Evolutionary conservation across 106 monocot species (phyloP).

Genomic region (Dactylorhiza incarnata): DNA sequence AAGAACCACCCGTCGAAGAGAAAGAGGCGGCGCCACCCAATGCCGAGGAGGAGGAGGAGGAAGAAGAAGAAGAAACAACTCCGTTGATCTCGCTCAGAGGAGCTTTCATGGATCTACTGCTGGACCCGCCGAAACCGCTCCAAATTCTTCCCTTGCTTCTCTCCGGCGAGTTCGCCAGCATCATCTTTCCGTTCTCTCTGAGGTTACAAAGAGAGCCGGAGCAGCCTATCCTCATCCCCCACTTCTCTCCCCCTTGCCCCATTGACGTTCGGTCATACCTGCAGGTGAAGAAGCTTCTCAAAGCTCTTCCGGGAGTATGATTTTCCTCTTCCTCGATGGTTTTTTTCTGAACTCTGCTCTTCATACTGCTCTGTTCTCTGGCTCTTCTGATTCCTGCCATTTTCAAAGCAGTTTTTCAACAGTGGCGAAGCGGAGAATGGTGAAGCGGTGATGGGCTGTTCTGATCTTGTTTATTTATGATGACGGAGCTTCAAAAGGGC

Average conservation of each 20-base stretch:
- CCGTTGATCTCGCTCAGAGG: constrained; percentile 30
- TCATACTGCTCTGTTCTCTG: constrained; percentile 12
- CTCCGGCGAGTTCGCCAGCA: constrained; percentile 14
- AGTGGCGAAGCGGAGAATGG: too few relatives aligned
- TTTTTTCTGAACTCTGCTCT: constrained; percentile 10
- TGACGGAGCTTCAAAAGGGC: neutral
- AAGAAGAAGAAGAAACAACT: constrained; percentile 11
- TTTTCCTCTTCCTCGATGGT: constrained; percentile 2
- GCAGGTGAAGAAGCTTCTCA: constrained; percentile 46
- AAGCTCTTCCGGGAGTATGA: constrained; percentile 10
- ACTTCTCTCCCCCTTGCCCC: constrained; percentile 8
- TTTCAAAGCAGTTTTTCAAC: neutral
- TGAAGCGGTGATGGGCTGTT: neutral
- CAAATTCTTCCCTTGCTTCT: constrained; percentile 16
- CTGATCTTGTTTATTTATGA: neutral
- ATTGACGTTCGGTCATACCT: constrained; percentile 19
- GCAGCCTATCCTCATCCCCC: constrained; percentile 33
- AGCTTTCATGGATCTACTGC: constrained; percentile 17
- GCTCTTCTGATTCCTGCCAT: constrained; percentile 24
- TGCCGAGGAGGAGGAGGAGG: constrained; percentile 7
- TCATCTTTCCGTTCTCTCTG: constrained; percentile 25
- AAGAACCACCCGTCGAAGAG: constrained; percentile 70
- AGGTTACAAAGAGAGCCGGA: constrained; percentile 42
- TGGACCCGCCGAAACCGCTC: neutral
- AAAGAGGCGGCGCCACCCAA: constrained; percentile 5